Evolutionary conservation across 768 basidiomycete genomes (phyloP).

Genomic region (Peribolospora baueri): DNA sequence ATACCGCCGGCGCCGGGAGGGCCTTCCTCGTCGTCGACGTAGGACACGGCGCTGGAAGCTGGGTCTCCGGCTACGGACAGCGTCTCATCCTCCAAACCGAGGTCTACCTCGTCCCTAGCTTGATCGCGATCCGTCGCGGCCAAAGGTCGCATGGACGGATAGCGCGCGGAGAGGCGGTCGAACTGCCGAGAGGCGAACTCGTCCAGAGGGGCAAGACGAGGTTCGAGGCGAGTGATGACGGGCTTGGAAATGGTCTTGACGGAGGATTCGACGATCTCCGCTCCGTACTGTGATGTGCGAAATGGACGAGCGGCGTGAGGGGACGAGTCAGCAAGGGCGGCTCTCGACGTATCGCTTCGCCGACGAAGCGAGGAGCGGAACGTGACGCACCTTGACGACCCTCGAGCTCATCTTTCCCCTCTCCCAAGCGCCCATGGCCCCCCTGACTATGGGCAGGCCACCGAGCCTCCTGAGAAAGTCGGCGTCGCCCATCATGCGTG

Average conservation of each 20-base stretch:
- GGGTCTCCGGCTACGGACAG: background rate
- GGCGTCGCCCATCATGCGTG: too few relatives aligned
- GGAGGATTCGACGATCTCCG: slow-evolving; percentile 63
- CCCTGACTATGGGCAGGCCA: slow-evolving; percentile 43
- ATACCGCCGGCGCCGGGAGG: too few relatives aligned
- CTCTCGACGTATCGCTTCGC: slow-evolving; percentile 3
- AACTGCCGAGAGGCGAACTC: slow-evolving; percentile 74
- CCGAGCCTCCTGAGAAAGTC: slow-evolving; percentile 37
- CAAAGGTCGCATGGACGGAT: too few relatives aligned
- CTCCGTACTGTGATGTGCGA: slow-evolving; percentile 39
- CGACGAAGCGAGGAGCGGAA: background rate
- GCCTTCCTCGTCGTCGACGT: background rate
- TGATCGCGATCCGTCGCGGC: too few relatives aligned
- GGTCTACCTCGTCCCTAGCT: slow-evolving; percentile 11
- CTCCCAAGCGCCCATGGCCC: slow-evolving; percentile 50
- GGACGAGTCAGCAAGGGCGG: slow-evolving; percentile 10
- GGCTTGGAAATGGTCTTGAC: slow-evolving; percentile 58
- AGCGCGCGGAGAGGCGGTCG: slow-evolving; percentile 31
- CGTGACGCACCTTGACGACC: slow-evolving; percentile 46
- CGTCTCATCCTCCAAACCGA: slow-evolving; percentile 7
- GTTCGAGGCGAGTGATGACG: slow-evolving; percentile 41
- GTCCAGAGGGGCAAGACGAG: slow-evolving; percentile 26
- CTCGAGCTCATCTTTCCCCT: slow-evolving; percentile 59
- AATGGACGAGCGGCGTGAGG: background rate
- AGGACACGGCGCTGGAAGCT: background rate